phyloP scores from a whole-genome alignment of 1,139 yeast genomes.

The Candida sanyaensis region DNA sequence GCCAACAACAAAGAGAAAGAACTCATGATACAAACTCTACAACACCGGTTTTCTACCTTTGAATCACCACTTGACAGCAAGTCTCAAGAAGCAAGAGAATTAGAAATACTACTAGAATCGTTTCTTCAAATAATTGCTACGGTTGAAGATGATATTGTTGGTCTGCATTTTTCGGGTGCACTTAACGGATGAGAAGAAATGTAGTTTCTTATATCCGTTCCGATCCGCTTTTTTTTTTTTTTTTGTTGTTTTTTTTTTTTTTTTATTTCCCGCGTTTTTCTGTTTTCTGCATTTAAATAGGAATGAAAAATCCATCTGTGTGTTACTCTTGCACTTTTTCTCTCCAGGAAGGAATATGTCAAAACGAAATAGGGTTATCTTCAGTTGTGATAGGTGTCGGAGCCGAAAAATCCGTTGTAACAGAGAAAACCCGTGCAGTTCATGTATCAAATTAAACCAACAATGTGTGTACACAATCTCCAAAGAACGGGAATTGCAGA shows the following conservation, averaged over 20 bases:
- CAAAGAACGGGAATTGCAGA: conserved; percentile 7
- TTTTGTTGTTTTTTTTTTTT: background rate
- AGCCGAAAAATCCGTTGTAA: conserved; percentile 37
- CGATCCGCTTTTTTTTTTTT: background rate
- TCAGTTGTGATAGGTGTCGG: conserved; percentile 30
- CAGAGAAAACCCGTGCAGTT: conserved; percentile 32
- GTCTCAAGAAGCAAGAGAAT: conserved; percentile 14
- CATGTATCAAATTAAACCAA: conserved; percentile 25
- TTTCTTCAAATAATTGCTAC: conserved; percentile 25
- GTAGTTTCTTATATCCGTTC: background rate
- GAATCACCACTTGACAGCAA: conserved; percentile 6
- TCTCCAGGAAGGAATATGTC: background rate
- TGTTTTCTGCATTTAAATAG: background rate
- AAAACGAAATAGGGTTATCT: conserved; percentile 20
- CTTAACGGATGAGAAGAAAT: too few relatives aligned
- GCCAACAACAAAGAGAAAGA: conserved; percentile 1
- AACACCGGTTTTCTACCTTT: conserved; percentile 1
- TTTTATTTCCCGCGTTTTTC: background rate
- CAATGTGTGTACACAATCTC: conserved; percentile 16
- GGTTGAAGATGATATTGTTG: background rate
- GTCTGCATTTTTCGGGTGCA: too few relatives aligned
- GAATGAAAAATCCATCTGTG: too few relatives aligned
- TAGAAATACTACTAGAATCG: conserved; percentile 16
- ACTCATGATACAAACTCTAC: conserved; percentile 3
- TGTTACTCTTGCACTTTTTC: too few relatives aligned